These are phyloP conservation scores for Rhodosporidiobolus sp. DNA, from an alignment of 768 basidiomycete species.

Conservation along the genomic window DNA sequence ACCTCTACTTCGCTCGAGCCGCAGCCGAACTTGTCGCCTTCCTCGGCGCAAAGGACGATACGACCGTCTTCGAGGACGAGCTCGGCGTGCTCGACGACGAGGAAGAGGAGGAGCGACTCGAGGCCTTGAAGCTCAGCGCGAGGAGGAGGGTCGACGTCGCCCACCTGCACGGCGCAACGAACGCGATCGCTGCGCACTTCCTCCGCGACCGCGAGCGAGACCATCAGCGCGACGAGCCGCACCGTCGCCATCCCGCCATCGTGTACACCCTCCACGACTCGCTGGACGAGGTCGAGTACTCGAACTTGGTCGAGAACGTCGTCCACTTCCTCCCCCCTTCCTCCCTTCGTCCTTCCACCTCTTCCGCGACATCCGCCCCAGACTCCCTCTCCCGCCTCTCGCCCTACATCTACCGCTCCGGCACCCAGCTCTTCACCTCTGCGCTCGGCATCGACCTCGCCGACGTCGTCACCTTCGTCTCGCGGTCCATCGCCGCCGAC, in stretches of 20 bases:
- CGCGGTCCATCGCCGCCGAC: constrained; percentile 19
- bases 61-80: background rate
- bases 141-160: constrained; percentile 11
- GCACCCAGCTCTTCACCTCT: constrained; percentile 22
- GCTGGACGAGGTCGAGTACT: constrained; percentile 33
- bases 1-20: constrained; percentile 22
- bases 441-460: constrained; percentile 32
- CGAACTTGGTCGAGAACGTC: constrained; percentile 19
- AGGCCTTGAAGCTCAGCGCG: background rate
- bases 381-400: background rate
- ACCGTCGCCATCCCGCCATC: constrained; percentile 2
- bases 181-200: constrained; percentile 25
- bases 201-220: constrained; percentile 1
- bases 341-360: background rate
- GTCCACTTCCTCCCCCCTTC: background rate
- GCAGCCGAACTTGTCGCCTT: constrained; percentile 11
- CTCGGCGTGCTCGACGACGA: background rate
- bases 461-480: constrained; percentile 30
- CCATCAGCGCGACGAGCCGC: background rate
- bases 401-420: constrained; percentile 13
- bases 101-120: background rate
- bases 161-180: constrained; percentile 32
- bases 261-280: constrained; percentile 33
- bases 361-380: background rate
- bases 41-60: background rate